Percentiles rank a stretch among this genome's conserved stretches.
These are phyloP conservation scores for Trichoderma aggressivum DNA, from an alignment of 2,329 filamentous ascomycete genomes.

Conservation along the genomic window DNA sequence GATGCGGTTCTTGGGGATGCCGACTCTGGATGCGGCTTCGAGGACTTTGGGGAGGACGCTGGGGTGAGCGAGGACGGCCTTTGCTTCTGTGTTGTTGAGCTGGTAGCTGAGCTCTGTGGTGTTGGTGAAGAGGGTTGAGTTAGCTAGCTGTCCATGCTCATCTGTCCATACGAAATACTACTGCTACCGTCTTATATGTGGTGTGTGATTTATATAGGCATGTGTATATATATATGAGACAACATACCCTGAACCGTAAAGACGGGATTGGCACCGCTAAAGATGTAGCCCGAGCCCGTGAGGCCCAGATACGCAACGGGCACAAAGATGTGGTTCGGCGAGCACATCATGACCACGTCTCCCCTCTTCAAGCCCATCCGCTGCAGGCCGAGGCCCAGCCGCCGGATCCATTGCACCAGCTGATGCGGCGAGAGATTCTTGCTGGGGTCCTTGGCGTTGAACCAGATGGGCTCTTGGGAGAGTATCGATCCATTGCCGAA, in stretches of 20 bases:
- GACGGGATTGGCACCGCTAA: slow-evolving; percentile 52
- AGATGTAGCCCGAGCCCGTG: slow-evolving; percentile 50
- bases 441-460: slow-evolving; percentile 45
- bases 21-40: slow-evolving; percentile 40
- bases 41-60: slow-evolving; percentile 42
- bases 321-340: slow-evolving; percentile 54
- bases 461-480: slow-evolving; percentile 50
- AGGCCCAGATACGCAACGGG: slow-evolving; percentile 53
- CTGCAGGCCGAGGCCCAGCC: slow-evolving; percentile 48
- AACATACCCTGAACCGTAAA: slow-evolving; percentile 46
- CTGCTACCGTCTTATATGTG: background rate
- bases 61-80: slow-evolving; percentile 48
- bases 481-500: slow-evolving; percentile 29
- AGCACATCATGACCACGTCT: slow-evolving; percentile 53
- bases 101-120: slow-evolving; percentile 48
- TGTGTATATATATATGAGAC: background rate
- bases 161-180: too few relatives aligned
- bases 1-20: slow-evolving; percentile 41
- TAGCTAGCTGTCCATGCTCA: background rate
- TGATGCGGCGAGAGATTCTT: slow-evolving; percentile 46
- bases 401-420: slow-evolving; percentile 48
- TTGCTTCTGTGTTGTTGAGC: slow-evolving; percentile 49
- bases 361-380: slow-evolving; percentile 43
- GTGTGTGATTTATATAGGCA: too few relatives aligned
- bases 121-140: background rate